Conservation (phyloP, 2,329 filamentous ascomycete species). For the Microdochium trichocladiopsis region DNA sequence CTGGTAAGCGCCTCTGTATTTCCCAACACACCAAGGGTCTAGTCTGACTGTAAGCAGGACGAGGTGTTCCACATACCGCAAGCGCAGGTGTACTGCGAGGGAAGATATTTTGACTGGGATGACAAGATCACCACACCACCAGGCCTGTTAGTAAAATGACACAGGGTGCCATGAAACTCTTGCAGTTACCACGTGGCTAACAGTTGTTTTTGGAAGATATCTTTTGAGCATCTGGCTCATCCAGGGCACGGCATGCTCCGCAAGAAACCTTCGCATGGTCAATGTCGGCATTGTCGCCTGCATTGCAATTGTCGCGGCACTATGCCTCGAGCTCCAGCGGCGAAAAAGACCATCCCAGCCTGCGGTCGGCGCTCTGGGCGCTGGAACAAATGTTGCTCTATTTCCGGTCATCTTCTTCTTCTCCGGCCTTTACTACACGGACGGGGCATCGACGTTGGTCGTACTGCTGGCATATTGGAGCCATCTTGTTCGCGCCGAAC, state of each 20-base stretch:
- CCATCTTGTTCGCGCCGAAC: conserved; percentile 37
- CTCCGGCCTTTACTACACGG: conserved; percentile 90
- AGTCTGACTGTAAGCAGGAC: conserved; percentile 45
- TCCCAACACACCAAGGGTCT: neutral
- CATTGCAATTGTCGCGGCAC: neutral
- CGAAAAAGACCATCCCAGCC: conserved; percentile 7
- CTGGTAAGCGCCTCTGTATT: conserved; percentile 5
- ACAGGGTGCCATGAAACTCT: too few species aligned
- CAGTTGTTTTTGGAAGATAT: conserved; percentile 10
- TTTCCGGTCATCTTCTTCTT: conserved; percentile 97
- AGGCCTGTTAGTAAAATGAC: conserved; percentile 58
- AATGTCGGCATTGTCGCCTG: conserved; percentile 33
- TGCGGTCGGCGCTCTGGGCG: conserved; percentile 44
- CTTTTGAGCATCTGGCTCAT: conserved; percentile 33
- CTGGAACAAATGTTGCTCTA: conserved; percentile 70
- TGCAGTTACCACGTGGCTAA: conserved; percentile 4
- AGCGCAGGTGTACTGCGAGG: conserved; percentile 77
- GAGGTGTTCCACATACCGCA: conserved; percentile 88
- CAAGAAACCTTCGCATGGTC: conserved; percentile 37
- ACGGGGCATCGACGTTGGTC: conserved; percentile 71
- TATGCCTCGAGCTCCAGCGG: conserved; percentile 3
- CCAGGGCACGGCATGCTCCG: conserved; percentile 26
- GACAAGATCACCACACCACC: conserved; percentile 96
- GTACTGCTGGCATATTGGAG: conserved; percentile 65
- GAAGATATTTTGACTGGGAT: conserved; percentile 75